Evolutionary conservation across 768 basidiomycete species (phyloP).

Genomic region (Exsudoporus frostii): DNA sequence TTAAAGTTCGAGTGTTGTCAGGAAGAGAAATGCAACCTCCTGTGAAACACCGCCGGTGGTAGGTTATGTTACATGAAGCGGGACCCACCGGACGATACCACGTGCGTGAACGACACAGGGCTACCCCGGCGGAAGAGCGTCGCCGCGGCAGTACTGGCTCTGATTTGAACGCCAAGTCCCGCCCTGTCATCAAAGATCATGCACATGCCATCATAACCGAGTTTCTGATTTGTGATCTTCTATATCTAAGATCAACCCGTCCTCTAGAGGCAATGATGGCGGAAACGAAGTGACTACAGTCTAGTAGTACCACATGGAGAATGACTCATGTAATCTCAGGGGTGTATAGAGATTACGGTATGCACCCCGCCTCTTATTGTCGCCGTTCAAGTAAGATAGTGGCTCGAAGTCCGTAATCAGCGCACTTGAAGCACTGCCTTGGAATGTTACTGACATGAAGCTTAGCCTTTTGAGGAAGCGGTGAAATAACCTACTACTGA

Average conservation of each 20-base stretch:
- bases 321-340: no score
- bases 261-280: neutral
- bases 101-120: neutral
- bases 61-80: neutral
- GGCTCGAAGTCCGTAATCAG: neutral
- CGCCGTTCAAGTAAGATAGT: neutral
- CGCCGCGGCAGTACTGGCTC: neutral
- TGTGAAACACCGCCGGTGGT: neutral
- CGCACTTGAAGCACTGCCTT: slow-evolving; percentile 6
- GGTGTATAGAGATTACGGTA: slow-evolving; percentile 1
- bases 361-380: neutral
- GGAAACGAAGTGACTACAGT: neutral
- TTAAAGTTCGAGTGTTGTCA: neutral
- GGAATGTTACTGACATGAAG: neutral
- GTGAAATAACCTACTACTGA: slow-evolving; percentile 1
- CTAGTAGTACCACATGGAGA: slow-evolving; percentile 2
- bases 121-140: neutral
- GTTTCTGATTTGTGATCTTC: neutral
- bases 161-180: neutral
- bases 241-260: neutral
- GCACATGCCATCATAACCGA: no score
- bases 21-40: neutral
- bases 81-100: neutral
- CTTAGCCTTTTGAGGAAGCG: neutral
- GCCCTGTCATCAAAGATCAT: neutral